Evolutionary conservation across 768 basidiomycete genomes (phyloP).

Genomic region (Tylopilus intermedius): DNA sequence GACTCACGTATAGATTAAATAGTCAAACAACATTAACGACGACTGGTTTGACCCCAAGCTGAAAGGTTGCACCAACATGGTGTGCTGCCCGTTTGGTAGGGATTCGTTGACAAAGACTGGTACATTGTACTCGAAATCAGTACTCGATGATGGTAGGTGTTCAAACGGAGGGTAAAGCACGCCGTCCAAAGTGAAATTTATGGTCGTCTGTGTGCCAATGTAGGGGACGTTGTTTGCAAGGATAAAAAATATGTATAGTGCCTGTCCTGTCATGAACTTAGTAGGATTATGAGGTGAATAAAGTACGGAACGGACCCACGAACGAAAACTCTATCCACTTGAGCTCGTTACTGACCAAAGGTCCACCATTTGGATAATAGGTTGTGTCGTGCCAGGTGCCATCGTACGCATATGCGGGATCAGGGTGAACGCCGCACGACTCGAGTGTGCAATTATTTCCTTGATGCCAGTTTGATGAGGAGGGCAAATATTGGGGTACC

Average conservation of each 20-base stretch:
- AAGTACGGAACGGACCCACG: slow-evolving; percentile 1
- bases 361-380: not conserved
- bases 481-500: slow-evolving; percentile 9
- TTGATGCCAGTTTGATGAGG: not conserved
- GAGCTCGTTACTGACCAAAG: not conserved
- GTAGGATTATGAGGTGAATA: not conserved
- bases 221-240: slow-evolving; percentile 7
- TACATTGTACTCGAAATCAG: too few relatives aligned
- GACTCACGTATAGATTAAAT: too few relatives aligned
- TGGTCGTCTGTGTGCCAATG: too few relatives aligned
- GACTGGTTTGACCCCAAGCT: too few relatives aligned
- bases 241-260: slow-evolving; percentile 19
- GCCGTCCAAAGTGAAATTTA: slow-evolving; percentile 9
- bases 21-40: too few relatives aligned
- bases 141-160: not conserved
- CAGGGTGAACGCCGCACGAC: not conserved
- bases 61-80: too few relatives aligned
- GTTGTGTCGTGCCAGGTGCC: slow-evolving; percentile 19
- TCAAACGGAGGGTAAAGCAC: not conserved
- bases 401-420: slow-evolving; percentile 4
- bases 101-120: too few relatives aligned
- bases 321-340: slow-evolving; percentile 9
- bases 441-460: slow-evolving; percentile 5
- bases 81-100: too few relatives aligned
- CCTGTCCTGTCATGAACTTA: slow-evolving; percentile 10